Evolutionary conservation across 176 grass and related monocot species (phyloP).

Genomic region (Musa troglodytarum): DNA sequence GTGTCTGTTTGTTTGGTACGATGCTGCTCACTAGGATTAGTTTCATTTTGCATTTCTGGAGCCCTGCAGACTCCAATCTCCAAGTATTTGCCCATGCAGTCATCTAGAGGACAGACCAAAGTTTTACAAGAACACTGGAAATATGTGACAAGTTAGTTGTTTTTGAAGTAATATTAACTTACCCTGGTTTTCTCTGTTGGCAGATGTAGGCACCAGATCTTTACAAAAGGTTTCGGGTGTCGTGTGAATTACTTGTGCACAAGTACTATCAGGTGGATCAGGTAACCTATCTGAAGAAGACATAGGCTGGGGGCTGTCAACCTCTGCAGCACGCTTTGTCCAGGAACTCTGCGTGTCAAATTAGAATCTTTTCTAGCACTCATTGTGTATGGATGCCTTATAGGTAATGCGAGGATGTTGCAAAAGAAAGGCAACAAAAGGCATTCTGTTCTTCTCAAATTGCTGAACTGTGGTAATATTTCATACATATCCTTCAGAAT

Average conservation of each 20-base stretch:
- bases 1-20: conserved; percentile 28
- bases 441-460: background rate
- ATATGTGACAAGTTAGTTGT: background rate
- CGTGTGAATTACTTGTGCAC: conserved; percentile 54
- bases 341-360: conserved; percentile 59
- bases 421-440: background rate
- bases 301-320: conserved; percentile 55
- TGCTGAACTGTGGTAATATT: no score
- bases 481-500: no score
- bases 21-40: conserved; percentile 18
- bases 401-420: background rate
- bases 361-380: background rate
- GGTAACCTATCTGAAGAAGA: conserved; percentile 51
- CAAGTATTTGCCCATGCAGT: conserved; percentile 56
- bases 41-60: conserved; percentile 10
- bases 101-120: conserved; percentile 29
- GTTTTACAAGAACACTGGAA: background rate
- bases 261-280: conserved; percentile 65
- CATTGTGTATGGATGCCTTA: background rate
- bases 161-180: conserved; percentile 1
- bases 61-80: conserved; percentile 54
- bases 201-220: conserved; percentile 29
- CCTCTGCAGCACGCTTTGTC: conserved; percentile 68
- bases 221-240: conserved; percentile 52
- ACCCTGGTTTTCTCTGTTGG: conserved; percentile 30